Conservation (phyloP, 169 alveolate species). For the Plasmodium sp. region DNA sequence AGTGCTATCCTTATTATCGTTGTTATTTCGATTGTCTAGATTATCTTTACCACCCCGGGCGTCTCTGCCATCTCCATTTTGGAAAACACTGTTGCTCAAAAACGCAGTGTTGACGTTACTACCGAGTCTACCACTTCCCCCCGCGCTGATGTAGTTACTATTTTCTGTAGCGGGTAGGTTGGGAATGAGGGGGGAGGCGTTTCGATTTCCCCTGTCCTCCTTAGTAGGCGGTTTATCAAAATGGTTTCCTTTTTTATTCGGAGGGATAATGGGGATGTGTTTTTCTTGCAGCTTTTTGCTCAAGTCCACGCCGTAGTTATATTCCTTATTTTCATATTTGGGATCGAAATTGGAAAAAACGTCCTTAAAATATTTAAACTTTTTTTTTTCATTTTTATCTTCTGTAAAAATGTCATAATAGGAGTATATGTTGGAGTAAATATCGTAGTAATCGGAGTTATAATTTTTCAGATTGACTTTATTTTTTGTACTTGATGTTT, state of each 20-base stretch:
- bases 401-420: slow-evolving; percentile 74
- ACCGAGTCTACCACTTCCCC: not conserved
- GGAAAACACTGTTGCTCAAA: not conserved
- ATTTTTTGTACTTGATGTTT: slow-evolving; percentile 27
- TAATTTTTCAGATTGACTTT: slow-evolving; percentile 52
- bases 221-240: not conserved
- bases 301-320: not conserved
- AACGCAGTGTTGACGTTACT: not conserved
- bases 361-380: slow-evolving; percentile 61
- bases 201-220: not conserved
- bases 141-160: not conserved
- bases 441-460: slow-evolving; percentile 70
- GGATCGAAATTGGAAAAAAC: slow-evolving; percentile 57
- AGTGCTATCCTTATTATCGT: not conserved
- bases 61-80: not conserved
- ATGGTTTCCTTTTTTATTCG: not conserved
- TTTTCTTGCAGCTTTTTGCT: slow-evolving; percentile 8
- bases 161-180: not conserved
- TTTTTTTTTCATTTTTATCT: slow-evolving; percentile 57
- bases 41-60: not conserved
- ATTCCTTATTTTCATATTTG: slow-evolving; percentile 36
- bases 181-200: not conserved
- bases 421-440: slow-evolving; percentile 56
- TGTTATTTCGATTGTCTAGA: not conserved
- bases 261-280: not conserved